phyloP scores from a whole-genome alignment of 495 filamentous ascomycete species.

The Hypoxylon trugodes region DNA sequence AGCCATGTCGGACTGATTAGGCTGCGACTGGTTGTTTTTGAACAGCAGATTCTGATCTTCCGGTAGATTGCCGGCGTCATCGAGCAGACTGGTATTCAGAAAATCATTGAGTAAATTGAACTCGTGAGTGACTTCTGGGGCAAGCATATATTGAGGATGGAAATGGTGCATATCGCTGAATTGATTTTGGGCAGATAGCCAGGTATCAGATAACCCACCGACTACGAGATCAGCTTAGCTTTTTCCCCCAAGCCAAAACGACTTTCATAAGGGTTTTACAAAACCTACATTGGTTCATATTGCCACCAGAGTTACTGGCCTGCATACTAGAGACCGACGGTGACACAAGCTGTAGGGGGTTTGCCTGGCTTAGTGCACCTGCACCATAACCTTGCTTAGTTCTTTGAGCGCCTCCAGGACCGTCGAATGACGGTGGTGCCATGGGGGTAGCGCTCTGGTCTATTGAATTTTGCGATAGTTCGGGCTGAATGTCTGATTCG shows the following conservation, averaged over 20 bases:
- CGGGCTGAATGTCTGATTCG: constrained; percentile 49
- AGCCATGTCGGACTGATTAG: constrained; percentile 45
- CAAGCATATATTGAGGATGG: constrained; percentile 94
- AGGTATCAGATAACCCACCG: constrained; percentile 61
- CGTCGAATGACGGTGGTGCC: constrained; percentile 54
- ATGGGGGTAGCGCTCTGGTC: constrained; percentile 51
- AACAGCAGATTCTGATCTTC: constrained; percentile 61
- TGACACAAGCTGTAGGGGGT: constrained; percentile 65
- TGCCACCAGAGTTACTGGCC: constrained; percentile 62
- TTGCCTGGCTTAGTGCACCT: constrained; percentile 52
- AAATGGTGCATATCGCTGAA: constrained; percentile 94
- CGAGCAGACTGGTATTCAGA: constrained; percentile 83
- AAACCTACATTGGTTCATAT: constrained; percentile 79
- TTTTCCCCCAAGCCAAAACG: constrained; percentile 39
- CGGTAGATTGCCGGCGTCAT: constrained; percentile 73
- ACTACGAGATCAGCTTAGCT: constrained; percentile 55
- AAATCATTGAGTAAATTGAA: constrained; percentile 97
- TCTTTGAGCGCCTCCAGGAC: constrained; percentile 48
- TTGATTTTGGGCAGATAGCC: constrained; percentile 72
- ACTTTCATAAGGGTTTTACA: constrained; percentile 43
- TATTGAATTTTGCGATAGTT: constrained; percentile 52
- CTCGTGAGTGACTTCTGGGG: constrained; percentile 92
- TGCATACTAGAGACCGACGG: constrained; percentile 62
- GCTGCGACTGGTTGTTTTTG: constrained; percentile 44
- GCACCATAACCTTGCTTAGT: constrained; percentile 53